phyloP scores from a whole-genome alignment of 441 rosid species.

The Sinapis alba region DNA sequence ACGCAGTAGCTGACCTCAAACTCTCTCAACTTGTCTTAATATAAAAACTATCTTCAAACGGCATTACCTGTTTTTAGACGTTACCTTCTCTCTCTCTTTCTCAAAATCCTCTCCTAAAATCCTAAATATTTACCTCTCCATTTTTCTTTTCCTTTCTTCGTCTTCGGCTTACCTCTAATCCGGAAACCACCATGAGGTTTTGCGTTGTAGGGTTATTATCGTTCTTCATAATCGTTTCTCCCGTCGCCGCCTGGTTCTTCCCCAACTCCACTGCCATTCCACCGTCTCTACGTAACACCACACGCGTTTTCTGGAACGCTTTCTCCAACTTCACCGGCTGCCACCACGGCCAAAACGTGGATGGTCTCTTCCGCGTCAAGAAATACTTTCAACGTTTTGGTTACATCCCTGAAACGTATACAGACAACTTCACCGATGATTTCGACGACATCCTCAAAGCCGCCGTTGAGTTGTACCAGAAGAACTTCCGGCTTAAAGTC shows the following conservation, averaged over 20 bases:
- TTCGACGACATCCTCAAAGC: slow-evolving; percentile 53
- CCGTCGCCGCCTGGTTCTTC: slow-evolving; percentile 57
- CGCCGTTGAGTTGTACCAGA: slow-evolving; percentile 62
- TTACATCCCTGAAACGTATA: slow-evolving; percentile 49
- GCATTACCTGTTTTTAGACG: slow-evolving; percentile 40
- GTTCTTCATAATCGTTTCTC: slow-evolving; percentile 34
- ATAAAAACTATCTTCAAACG: slow-evolving; percentile 30
- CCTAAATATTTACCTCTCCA: slow-evolving; percentile 23
- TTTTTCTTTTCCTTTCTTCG: neutral
- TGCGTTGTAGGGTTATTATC: slow-evolving; percentile 34
- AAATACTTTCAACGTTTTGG: slow-evolving; percentile 70
- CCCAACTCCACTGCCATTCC: slow-evolving; percentile 56
- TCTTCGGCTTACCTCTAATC: slow-evolving; percentile 33
- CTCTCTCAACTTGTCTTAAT: neutral
- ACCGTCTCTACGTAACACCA: slow-evolving; percentile 45
- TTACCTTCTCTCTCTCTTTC: no score
- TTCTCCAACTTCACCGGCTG: slow-evolving; percentile 66
- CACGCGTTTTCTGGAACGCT: slow-evolving; percentile 56
- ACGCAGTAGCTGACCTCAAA: slow-evolving; percentile 34
- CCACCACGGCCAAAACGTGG: slow-evolving; percentile 50
- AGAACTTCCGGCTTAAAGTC: slow-evolving; percentile 57
- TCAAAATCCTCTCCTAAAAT: slow-evolving; percentile 17
- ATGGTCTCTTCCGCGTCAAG: slow-evolving; percentile 55
- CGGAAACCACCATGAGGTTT: slow-evolving; percentile 33
- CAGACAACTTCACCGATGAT: slow-evolving; percentile 2